phyloP scores from a whole-genome alignment of 108 stramenopile species.

The Schizochytrium sp. region DNA sequence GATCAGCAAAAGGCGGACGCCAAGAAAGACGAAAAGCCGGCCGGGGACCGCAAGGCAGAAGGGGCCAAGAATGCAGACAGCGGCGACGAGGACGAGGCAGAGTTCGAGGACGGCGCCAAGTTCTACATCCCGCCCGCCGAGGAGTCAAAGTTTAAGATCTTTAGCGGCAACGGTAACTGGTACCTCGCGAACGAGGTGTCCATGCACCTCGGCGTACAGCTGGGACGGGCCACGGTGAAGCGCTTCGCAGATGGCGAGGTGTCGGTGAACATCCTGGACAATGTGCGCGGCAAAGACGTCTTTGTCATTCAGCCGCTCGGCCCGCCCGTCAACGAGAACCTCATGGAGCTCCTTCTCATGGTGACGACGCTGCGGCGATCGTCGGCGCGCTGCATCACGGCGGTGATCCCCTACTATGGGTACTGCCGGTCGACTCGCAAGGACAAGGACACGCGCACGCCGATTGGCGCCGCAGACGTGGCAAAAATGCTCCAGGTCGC shows the following conservation, averaged over 20 bases:
- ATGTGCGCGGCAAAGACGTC: constrained; percentile 89
- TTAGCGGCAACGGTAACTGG: constrained; percentile 93
- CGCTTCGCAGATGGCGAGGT: constrained; percentile 95
- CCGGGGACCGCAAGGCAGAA: too few relatives aligned
- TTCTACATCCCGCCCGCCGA: constrained; percentile 11
- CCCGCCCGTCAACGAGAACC: constrained; percentile 90
- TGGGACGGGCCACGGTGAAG: constrained; percentile 88
- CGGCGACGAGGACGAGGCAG: not conserved
- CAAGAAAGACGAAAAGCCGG: too few relatives aligned
- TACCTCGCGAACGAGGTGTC: constrained; percentile 84
- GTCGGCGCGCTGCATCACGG: constrained; percentile 50
- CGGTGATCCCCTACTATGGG: constrained; percentile 92
- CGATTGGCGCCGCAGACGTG: constrained; percentile 97
- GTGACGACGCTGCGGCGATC: constrained; percentile 56
- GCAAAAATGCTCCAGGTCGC: constrained; percentile 95
- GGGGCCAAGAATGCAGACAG: not conserved
- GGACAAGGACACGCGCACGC: constrained; percentile 93
- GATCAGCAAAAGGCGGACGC: too few relatives aligned
- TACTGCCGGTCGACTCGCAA: constrained; percentile 98
- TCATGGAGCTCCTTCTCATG: constrained; percentile 89
- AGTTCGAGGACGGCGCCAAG: not conserved
- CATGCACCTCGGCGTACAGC: constrained; percentile 80
- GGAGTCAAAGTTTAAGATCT: constrained; percentile 41
- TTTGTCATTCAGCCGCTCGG: constrained; percentile 89
- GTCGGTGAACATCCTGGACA: constrained; percentile 91